A percentile compares a stretch with the other conserved stretches of the same genome.
Evolutionary conservation across 2,329 filamentous ascomycete genomes (phyloP).

Genomic region (Westerdykella aurantiaca): DNA sequence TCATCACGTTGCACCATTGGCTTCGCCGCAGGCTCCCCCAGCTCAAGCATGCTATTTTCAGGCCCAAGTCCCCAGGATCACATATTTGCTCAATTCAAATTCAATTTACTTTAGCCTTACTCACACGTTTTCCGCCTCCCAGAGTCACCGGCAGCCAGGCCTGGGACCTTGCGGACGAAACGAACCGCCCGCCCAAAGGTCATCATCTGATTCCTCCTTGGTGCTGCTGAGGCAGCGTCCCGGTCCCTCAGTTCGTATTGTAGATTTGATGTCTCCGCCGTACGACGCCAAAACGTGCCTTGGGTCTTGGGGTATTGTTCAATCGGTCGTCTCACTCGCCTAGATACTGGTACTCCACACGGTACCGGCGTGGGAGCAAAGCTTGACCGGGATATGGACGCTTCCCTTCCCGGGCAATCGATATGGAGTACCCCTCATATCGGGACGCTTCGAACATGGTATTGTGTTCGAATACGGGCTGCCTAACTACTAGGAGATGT

Average conservation of each 20-base stretch:
- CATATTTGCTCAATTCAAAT: conserved; percentile 27
- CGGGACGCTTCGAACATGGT: conserved; percentile 6
- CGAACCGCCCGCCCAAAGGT: conserved; percentile 5
- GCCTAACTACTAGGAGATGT: conserved; percentile 9
- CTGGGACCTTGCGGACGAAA: conserved; percentile 5
- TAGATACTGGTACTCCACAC: conserved; percentile 7
- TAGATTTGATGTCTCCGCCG: conserved; percentile 5
- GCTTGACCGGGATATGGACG: conserved; percentile 9
- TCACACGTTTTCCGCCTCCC: conserved; percentile 9
- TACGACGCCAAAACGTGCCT: not conserved
- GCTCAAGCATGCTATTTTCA: conserved; percentile 27
- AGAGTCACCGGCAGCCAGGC: conserved; percentile 10
- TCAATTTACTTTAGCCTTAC: conserved; percentile 22
- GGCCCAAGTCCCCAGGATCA: conserved; percentile 20
- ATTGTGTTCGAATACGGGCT: conserved; percentile 7
- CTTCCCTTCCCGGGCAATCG: conserved; percentile 7
- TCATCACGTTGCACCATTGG: not conserved
- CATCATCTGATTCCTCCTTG: conserved; percentile 9
- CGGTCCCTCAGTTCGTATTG: conserved; percentile 8
- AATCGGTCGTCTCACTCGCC: conserved; percentile 7
- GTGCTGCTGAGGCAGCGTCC: not conserved
- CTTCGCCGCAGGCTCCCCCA: conserved; percentile 2
- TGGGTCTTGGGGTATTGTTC: conserved; percentile 2
- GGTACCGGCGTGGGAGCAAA: conserved; percentile 6
- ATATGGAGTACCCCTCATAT: conserved; percentile 13